Evolutionary conservation across 2,329 filamentous ascomycete genomes (phyloP), one percentile per base, ranked within the genome.

Genomic region (Cladosporium sp.): DNA sequence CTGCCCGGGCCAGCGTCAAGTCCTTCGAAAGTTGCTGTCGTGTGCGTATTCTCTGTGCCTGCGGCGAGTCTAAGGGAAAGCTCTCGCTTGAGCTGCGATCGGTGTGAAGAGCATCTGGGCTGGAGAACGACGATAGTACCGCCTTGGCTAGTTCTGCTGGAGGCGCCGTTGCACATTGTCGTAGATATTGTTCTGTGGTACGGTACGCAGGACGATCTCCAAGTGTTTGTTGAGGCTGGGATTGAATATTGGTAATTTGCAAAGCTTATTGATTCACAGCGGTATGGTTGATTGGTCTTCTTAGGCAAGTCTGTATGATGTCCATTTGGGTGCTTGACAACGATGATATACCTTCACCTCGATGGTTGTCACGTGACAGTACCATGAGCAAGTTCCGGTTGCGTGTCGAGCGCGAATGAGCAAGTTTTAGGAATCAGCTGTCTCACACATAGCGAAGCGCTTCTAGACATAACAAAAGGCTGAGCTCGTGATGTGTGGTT

Each of bases 81-180:
- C 18, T 72, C 70, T 51, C 69, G 64, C 6, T 21, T 57, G 48
- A 67, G 58, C 5, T 30, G 39, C 5, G 70, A 68, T 25, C 65
- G 66, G 14, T 8, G 54, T 39, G 36, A 48, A 11, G 56, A 36
- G 39, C 48, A 25, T 36, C 67, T 30, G 23, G 72, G 69, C 59
- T 69, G 68, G 0, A 74, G 63, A 2, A 74, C 70, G 8, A 69
- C 72, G 54, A 74, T 71, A 11, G 70, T 71, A 18, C 71, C 72
- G 54, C 72, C 72, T 64, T 72, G 65, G 16, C 56, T 58, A 49
- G 61, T 39, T 13, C 72, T 66, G n/a, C 25, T 56, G 5, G 56
- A 65, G 34, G 68, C 59, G 25, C 69, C 71, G 69, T 69, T 70
- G 53, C 72, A 74, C 72, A 74, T 74, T 30, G 18, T 64, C 36